Evolutionary conservation across 768 basidiomycete genomes (phyloP).

Genomic region (Lentinula guzmanii): DNA sequence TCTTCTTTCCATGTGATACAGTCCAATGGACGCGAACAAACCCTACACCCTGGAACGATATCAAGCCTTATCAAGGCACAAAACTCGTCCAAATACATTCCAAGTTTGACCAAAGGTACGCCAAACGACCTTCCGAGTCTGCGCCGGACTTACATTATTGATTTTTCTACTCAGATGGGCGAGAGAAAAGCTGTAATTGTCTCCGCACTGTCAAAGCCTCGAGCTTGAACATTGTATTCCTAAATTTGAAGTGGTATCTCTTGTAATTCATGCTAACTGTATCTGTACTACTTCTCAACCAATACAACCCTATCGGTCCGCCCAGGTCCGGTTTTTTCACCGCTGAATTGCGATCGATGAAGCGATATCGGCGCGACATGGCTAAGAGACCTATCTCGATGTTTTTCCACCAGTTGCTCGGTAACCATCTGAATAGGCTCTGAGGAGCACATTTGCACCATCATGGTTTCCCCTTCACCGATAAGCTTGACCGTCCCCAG

Average conservation of each 20-base stretch:
- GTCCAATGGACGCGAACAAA: conserved; percentile 66
- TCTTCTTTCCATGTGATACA: conserved; percentile 12
- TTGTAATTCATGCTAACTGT: not conserved
- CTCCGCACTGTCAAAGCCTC: too few relatives aligned
- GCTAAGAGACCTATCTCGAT: not conserved
- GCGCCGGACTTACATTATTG: conserved; percentile 3
- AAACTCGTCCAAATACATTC: conserved; percentile 68
- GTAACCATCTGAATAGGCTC: not conserved
- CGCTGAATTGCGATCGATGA: not conserved
- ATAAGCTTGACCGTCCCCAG: not conserved
- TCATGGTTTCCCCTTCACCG: conserved; percentile 1
- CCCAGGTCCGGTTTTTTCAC: not conserved
- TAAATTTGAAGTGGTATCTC: not conserved
- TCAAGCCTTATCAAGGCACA: conserved; percentile 68
- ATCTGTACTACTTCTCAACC: not conserved
- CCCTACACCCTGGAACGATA: conserved; percentile 85
- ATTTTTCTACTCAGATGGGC: conserved; percentile 49
- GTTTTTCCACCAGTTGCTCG: not conserved
- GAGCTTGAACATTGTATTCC: not conserved
- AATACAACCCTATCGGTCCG: not conserved
- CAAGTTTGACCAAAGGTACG: conserved; percentile 70
- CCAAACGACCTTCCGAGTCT: conserved; percentile 12
- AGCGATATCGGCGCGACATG: not conserved
- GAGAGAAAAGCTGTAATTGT: conserved; percentile 58
- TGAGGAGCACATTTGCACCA: not conserved